Base-by-base conservation (phyloP, 768 basidiomycete genomes). In the Suillus hirtellus region DNA sequence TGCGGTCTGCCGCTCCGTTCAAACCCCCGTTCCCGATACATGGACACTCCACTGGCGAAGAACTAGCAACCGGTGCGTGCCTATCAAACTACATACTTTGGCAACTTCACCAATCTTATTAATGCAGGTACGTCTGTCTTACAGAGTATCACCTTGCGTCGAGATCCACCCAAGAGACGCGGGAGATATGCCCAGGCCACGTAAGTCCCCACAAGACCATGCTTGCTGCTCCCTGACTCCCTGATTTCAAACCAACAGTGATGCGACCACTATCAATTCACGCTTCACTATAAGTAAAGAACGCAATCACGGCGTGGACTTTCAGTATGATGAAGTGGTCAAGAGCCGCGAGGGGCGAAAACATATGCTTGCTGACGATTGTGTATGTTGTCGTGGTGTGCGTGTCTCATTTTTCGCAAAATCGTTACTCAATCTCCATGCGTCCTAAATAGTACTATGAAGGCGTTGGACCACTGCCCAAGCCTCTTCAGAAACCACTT, bases 371-470 rank as follows among this genome's bases (percentile, higher is more conserved):
- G 95, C 84, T 4, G 86, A 82, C 2, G 92, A 93, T 65, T 96
- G 93, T 72, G 90, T 92, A 66, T 89, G 88, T 64, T 96, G 95
- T 72, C 84, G 80, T 46, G 89, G 88, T 56, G 94, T 93, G 69
- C 63, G 84, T 76, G 49, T 46, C 24, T 42, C 49, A 40, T 24
- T 49, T 50, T 35, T 24, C 35, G 21, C 34, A 46, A 14, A 17
- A 6, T 42, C 31, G 43, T 31, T 31, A 38, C 38, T 42, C 17
- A 58, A 19, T 42, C 24, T 40, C 24, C 24, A 24, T 27, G 6
- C 17, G 3, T 27, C 42, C 40, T 44, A 21, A n/a, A 31, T 65
- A 95, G 93, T 95, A 93, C 69, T 94, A 95, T 71, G 82, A 87
- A 63, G 87, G 85, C 0, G 77, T 96, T 15, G 92, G 89, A 0